Percentiles rank a stretch among this genome's conserved stretches.
phyloP scores from a whole-genome alignment of 108 stramenopile genomes.

The Heterococcus sp. region DNA sequence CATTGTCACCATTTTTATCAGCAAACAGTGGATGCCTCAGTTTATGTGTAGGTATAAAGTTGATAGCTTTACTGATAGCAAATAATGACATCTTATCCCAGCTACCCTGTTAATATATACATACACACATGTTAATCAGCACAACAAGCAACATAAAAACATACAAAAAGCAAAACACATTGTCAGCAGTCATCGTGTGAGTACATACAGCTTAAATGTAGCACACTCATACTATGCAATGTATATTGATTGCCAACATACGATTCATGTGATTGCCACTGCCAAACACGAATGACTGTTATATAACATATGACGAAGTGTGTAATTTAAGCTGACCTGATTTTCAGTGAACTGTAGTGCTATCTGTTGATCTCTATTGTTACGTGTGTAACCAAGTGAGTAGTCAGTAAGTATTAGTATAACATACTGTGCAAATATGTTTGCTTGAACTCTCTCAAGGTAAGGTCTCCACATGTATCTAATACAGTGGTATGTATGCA shows the following conservation, averaged over 20 bases:
- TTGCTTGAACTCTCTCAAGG: constrained; percentile 13
- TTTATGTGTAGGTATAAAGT: constrained; percentile 33
- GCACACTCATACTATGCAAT: too few relatives aligned
- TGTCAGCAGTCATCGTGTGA: too few relatives aligned
- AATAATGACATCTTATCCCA: constrained; percentile 17
- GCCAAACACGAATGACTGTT: too few relatives aligned
- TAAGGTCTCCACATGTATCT: constrained; percentile 32
- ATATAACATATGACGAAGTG: too few relatives aligned
- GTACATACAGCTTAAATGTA: too few relatives aligned
- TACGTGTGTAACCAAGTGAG: constrained; percentile 3
- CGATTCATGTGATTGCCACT: too few relatives aligned
- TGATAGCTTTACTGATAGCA: constrained; percentile 33
- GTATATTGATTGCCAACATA: too few relatives aligned
- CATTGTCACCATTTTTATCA: background rate
- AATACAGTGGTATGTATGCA: too few relatives aligned
- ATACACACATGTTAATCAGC: too few relatives aligned
- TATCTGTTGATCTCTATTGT: background rate
- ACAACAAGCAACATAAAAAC: background rate
- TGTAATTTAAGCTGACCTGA: too few relatives aligned
- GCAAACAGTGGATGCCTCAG: constrained; percentile 18
- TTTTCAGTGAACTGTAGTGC: background rate
- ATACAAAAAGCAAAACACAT: background rate
- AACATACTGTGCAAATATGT: constrained; percentile 27
- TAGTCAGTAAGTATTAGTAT: constrained; percentile 24
- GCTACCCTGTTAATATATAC: background rate